phyloP scores from a whole-genome alignment of 306 rosid species.

The Malus sylvestris region DNA sequence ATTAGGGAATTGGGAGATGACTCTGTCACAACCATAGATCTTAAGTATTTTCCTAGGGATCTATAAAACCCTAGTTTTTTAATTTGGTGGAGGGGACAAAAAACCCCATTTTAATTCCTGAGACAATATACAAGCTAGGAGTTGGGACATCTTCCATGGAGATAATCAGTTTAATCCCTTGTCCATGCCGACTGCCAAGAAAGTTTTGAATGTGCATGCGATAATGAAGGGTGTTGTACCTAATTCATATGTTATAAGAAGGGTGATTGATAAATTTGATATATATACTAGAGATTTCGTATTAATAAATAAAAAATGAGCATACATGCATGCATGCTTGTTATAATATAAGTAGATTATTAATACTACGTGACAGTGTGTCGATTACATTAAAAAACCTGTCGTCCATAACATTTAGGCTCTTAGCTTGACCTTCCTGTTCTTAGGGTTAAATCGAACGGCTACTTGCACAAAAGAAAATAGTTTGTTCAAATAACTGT shows the following conservation, averaged over 20 bases:
- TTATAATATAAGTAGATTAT: too few relatives aligned
- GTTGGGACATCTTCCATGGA: neutral
- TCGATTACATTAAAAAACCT: neutral
- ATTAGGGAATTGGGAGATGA: conserved; percentile 13
- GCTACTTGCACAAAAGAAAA: conserved; percentile 4
- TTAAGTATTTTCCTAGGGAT: conserved; percentile 40
- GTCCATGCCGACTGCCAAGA: too few relatives aligned
- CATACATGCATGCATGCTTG: neutral
- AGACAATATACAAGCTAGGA: conserved; percentile 3
- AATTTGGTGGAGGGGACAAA: conserved; percentile 10
- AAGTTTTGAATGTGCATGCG: neutral
- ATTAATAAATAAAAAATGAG: too few relatives aligned
- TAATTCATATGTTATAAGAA: neutral
- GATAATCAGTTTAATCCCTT: neutral
- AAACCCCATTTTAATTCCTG: conserved; percentile 9
- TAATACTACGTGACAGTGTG: too few relatives aligned
- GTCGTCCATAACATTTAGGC: neutral
- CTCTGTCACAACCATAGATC: conserved; percentile 33
- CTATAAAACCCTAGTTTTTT: conserved; percentile 3
- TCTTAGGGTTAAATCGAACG: conserved; percentile 8
- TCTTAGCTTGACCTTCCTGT: neutral
- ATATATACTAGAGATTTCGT: neutral
- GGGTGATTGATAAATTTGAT: neutral
- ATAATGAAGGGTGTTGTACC: neutral
- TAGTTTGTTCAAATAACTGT: neutral